A percentile compares a stretch with the other conserved stretches of the same genome.
phyloP scores from a whole-genome alignment of 306 rosid species.

The Vicia villosa region DNA sequence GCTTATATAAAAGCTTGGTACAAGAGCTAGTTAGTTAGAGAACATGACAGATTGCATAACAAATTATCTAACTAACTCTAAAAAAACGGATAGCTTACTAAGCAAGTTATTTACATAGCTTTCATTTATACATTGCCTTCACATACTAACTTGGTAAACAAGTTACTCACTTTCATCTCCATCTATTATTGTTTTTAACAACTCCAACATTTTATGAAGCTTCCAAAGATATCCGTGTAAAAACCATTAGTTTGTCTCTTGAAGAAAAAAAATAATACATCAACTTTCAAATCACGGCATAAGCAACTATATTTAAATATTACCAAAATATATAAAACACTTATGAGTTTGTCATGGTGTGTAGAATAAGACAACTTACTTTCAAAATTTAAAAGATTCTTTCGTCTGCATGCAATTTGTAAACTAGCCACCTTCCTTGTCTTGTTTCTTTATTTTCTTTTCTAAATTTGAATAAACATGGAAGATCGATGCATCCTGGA shows the following conservation, averaged over 20 bases:
- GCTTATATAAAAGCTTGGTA: no score
- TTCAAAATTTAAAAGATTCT: slow-evolving; percentile 1
- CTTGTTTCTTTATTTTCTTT: neutral
- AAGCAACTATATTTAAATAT: neutral
- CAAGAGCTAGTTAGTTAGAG: no score
- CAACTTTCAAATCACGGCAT: neutral
- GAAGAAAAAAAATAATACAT: neutral
- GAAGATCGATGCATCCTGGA: neutral
- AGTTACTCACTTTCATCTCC: no score
- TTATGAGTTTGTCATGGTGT: neutral
- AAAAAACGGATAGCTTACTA: no score
- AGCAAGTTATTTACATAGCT: no score
- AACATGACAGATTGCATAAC: no score
- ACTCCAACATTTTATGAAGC: no score
- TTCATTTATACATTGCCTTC: no score
- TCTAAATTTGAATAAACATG: neutral
- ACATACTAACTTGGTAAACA: no score
- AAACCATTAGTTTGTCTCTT: neutral
- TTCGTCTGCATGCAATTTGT: neutral
- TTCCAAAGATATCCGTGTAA: neutral
- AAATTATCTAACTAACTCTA: no score
- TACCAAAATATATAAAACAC: neutral
- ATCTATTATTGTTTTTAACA: no score
- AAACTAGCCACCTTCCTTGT: neutral
- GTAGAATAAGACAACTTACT: neutral